Evolutionary conservation across 305 asterid genomes (phyloP).

Genomic region (Solanum chacoense): DNA sequence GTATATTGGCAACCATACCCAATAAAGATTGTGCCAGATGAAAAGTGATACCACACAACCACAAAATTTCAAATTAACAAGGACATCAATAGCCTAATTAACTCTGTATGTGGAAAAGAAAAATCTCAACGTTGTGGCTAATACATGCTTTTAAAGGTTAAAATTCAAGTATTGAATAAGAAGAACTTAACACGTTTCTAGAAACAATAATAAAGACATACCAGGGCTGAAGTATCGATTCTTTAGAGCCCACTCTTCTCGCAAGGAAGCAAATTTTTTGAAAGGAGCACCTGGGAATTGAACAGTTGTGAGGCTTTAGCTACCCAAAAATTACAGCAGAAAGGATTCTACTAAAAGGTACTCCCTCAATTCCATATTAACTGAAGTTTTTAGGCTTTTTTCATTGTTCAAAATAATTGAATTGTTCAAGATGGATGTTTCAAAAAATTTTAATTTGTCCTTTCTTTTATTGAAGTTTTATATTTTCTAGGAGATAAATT

Average conservation of each 20-base stretch:
- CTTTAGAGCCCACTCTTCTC: slow-evolving; percentile 61
- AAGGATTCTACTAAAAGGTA: background rate
- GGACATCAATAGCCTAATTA: background rate
- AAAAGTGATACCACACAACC: background rate
- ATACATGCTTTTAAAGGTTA: background rate
- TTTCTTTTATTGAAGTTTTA: background rate
- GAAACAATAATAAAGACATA: slow-evolving; percentile 1
- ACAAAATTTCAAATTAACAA: background rate
- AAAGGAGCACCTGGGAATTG: slow-evolving; percentile 46
- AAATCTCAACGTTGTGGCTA: background rate
- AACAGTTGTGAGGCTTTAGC: background rate
- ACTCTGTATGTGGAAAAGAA: background rate
- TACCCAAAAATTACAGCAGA: background rate
- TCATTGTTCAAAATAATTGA: background rate
- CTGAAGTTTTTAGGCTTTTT: background rate
- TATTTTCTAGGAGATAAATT: background rate
- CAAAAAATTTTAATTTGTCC: background rate
- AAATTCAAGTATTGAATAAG: background rate
- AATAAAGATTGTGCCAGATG: background rate
- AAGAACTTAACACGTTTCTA: background rate
- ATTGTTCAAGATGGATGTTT: background rate
- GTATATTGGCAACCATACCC: background rate
- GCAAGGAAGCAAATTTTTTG: slow-evolving; percentile 53
- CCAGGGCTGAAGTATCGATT: slow-evolving; percentile 59
- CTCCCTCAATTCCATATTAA: background rate